Percentiles rank a stretch among this genome's conserved stretches.
These are phyloP conservation scores for Parietichytrium sp. DNA, from an alignment of 108 stramenopile genomes.

Conservation along the genomic window DNA sequence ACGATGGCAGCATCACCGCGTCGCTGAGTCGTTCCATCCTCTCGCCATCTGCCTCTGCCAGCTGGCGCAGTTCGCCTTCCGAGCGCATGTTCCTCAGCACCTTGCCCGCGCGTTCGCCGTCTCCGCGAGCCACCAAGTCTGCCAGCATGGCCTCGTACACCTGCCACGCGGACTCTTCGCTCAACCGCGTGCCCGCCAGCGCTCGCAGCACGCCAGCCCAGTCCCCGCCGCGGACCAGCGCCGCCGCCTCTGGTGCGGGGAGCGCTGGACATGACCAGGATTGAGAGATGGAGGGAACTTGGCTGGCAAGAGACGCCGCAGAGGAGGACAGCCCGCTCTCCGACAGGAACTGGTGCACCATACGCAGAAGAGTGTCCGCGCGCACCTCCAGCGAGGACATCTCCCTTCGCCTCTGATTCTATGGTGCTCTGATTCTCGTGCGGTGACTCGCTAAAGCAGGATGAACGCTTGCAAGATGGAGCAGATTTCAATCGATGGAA, in stretches of 20 bases:
- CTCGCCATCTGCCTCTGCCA: not conserved
- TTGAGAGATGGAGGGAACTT: not conserved
- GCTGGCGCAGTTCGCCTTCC: not conserved
- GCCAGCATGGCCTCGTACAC: constrained; percentile 21
- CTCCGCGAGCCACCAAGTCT: not conserved
- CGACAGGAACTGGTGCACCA: constrained; percentile 64
- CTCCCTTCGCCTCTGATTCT: too few relatives aligned
- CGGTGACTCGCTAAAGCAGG: too few relatives aligned
- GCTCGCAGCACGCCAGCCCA: not conserved
- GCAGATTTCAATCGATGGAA: too few relatives aligned
- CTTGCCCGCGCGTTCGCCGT: not conserved
- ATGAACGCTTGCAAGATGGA: too few relatives aligned
- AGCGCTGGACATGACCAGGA: too few relatives aligned
- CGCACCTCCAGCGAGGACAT: constrained; percentile 55
- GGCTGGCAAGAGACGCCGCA: constrained; percentile 1
- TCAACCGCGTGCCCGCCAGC: not conserved
- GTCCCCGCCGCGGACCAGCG: not conserved
- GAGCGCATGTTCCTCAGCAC: not conserved
- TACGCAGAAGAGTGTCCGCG: constrained; percentile 55
- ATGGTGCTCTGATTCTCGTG: too few relatives aligned
- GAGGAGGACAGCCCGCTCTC: constrained; percentile 55
- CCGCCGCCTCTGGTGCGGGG: too few relatives aligned
- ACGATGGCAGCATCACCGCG: not conserved
- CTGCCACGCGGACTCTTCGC: not conserved
- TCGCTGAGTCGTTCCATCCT: not conserved